These are phyloP conservation scores for Alternaria viburni DNA, from an alignment of 2,329 filamentous ascomycete genomes.

Conservation along the genomic window DNA sequence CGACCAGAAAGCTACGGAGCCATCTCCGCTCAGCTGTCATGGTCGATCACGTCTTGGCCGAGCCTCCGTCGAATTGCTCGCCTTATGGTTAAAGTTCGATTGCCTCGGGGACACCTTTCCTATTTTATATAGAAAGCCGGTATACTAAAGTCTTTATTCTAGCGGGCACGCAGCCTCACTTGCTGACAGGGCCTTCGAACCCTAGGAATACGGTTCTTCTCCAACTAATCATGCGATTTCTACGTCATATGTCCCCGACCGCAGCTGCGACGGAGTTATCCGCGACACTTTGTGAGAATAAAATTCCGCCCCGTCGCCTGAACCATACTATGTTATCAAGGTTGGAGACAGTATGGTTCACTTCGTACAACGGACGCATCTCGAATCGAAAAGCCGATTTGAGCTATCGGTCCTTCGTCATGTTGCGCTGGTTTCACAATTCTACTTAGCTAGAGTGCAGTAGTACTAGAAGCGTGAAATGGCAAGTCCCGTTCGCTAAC, in stretches of 20 bases:
- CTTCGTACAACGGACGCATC: not conserved
- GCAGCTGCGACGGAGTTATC: not conserved
- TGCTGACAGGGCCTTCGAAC: not conserved
- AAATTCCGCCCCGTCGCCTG: not conserved
- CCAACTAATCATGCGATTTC: not conserved
- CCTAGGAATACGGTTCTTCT: not conserved
- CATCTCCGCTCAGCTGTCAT: not conserved
- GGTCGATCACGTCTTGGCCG: not conserved
- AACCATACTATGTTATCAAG: not conserved
- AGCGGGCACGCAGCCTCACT: not conserved
- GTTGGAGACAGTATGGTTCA: not conserved
- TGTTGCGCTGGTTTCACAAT: not conserved
- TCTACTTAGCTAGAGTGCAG: not conserved
- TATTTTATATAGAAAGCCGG: not conserved
- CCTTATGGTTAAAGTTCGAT: conserved; percentile 4
- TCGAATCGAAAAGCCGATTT: not conserved
- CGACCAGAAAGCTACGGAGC: not conserved
- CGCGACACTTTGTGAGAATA: not conserved
- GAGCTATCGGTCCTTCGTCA: conserved; percentile 3
- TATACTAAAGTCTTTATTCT: not conserved
- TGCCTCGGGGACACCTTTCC: not conserved
- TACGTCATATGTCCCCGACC: not conserved
- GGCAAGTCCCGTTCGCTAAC: conserved; percentile 1
- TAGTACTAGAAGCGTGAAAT: not conserved
- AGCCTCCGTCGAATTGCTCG: not conserved